Percentiles rank a stretch among this genome's conserved stretches.
These are phyloP conservation scores for Strobilomyces confusus DNA, from an alignment of 768 basidiomycete species.

Conservation along the genomic window DNA sequence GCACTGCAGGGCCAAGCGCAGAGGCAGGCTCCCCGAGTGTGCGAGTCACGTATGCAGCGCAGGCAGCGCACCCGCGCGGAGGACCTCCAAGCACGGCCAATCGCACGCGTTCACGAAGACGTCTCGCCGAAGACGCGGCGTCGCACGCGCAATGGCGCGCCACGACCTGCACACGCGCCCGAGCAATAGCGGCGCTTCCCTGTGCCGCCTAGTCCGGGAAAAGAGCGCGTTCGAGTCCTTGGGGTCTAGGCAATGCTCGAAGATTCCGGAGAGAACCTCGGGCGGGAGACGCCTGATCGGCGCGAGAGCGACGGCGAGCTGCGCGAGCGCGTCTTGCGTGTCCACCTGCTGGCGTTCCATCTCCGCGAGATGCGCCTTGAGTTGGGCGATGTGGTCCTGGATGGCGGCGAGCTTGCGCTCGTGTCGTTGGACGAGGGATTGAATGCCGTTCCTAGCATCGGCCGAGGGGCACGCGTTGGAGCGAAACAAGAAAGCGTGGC, in stretches of 20 bases:
- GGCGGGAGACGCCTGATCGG: constrained; percentile 26
- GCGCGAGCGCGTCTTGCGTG: constrained; percentile 7
- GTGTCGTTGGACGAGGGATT: constrained; percentile 14
- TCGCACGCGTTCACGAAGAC: constrained; percentile 20
- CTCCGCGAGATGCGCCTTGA: constrained; percentile 8
- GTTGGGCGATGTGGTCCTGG: constrained; percentile 6
- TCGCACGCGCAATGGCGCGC: constrained; percentile 22
- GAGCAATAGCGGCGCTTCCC: constrained; percentile 25
- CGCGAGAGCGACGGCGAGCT: constrained; percentile 14
- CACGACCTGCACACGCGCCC: constrained; percentile 29
- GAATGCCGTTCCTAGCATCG: constrained; percentile 6
- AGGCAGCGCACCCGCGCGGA: constrained; percentile 19
- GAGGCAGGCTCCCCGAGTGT: constrained; percentile 20
- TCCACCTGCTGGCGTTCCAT: constrained; percentile 8
- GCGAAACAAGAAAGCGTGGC: constrained; percentile 4
- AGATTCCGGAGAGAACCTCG: constrained; percentile 25
- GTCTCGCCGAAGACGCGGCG: constrained; percentile 27
- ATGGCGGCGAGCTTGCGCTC: constrained; percentile 14
- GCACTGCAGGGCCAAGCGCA: constrained; percentile 17
- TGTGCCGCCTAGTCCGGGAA: neutral
- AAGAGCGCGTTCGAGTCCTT: neutral
- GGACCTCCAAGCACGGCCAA: constrained; percentile 15
- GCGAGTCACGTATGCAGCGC: constrained; percentile 19
- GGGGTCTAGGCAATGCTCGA: constrained; percentile 19
- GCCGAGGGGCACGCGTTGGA: constrained; percentile 18